A percentile compares a stretch with the other conserved stretches of the same genome.
These are phyloP conservation scores for Irpex sp. DNA, from an alignment of 1,284 basidiomycete genomes.

Conservation along the genomic window DNA sequence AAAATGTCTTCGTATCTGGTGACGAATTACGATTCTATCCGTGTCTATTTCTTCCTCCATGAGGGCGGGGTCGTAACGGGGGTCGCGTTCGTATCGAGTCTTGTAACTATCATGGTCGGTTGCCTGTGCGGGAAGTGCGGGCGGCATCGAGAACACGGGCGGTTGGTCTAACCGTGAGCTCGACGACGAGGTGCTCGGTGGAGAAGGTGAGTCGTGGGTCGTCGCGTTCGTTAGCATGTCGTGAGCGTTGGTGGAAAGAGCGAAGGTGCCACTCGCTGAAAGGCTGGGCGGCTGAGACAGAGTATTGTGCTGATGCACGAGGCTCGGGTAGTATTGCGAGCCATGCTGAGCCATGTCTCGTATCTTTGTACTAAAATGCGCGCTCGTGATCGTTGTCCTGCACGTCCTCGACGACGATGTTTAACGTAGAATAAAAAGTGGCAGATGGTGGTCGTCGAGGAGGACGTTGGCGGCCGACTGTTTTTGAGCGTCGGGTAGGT, in stretches of 20 bases:
- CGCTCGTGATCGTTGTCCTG: neutral
- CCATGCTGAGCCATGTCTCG: neutral
- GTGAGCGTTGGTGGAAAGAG: neutral
- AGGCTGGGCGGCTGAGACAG: neutral
- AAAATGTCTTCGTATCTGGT: neutral
- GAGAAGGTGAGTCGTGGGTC: neutral
- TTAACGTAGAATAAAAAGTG: neutral
- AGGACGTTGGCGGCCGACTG: neutral
- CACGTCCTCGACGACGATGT: neutral
- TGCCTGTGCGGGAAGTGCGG: neutral
- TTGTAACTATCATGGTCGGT: neutral
- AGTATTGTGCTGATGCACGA: constrained; percentile 1
- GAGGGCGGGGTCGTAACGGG: neutral
- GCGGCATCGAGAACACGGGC: neutral
- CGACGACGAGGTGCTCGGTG: constrained; percentile 1
- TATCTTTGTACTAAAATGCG: neutral
- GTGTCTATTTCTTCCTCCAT: neutral
- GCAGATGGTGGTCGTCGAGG: neutral
- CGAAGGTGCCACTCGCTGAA: constrained; percentile 2
- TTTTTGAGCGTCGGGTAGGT: neutral
- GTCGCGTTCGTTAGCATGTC: neutral
- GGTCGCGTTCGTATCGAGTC: neutral
- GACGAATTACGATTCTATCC: neutral
- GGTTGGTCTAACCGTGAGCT: neutral
- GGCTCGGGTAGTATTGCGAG: neutral